Conservation (phyloP, 2,329 filamentous ascomycete species). For the Epichloe amarillans region DNA sequence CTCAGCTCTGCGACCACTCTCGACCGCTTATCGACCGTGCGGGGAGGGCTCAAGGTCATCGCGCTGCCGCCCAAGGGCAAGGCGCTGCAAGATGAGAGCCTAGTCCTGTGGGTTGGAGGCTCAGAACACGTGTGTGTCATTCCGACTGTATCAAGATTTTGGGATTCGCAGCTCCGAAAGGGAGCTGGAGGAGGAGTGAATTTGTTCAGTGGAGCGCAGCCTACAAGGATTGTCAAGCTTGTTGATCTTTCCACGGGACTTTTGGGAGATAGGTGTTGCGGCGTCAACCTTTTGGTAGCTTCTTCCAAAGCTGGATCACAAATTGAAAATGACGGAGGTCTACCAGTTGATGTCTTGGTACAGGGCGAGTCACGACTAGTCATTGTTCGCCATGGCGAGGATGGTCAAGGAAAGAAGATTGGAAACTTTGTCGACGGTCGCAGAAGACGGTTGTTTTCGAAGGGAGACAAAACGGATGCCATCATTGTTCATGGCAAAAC, state of each 20-base stretch:
- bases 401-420: slow-evolving; percentile 30
- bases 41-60: slow-evolving; percentile 38
- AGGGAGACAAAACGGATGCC: slow-evolving; percentile 31
- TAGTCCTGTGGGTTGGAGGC: slow-evolving; percentile 43
- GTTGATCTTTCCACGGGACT: slow-evolving; percentile 39
- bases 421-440: slow-evolving; percentile 23
- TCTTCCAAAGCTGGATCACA: slow-evolving; percentile 13
- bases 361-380: slow-evolving; percentile 43
- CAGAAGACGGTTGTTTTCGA: slow-evolving; percentile 22
- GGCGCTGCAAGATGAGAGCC: slow-evolving; percentile 36
- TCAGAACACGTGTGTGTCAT: slow-evolving; percentile 44
- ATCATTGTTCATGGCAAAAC: slow-evolving; percentile 41
- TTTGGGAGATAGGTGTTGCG: slow-evolving; percentile 43
- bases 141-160: slow-evolving; percentile 41
- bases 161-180: slow-evolving; percentile 44
- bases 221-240: slow-evolving; percentile 42
- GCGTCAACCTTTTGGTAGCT: slow-evolving; percentile 32
- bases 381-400: slow-evolving; percentile 39
- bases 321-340: slow-evolving; percentile 20
- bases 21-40: slow-evolving; percentile 37
- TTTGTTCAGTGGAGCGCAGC: slow-evolving; percentile 41
- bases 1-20: slow-evolving; percentile 29
- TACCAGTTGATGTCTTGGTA: slow-evolving; percentile 40
- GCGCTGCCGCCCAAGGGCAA: slow-evolving; percentile 30
- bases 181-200: slow-evolving; percentile 37